Conservation (phyloP, 2,329 filamentous ascomycete genomes). For the Talaromyces sp. region DNA sequence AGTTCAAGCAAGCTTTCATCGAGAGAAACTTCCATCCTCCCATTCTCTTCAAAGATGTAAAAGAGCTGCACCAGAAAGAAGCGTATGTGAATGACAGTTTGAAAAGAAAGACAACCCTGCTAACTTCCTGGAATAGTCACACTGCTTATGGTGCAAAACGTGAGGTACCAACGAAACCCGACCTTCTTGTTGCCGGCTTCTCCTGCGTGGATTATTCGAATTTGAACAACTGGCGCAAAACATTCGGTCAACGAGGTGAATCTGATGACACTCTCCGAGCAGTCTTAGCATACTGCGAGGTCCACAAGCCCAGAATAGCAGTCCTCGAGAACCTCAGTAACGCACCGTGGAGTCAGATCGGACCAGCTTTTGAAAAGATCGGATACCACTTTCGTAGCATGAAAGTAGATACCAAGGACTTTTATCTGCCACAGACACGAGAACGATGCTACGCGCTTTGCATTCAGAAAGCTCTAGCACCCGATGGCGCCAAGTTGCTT, state of each 20-base stretch:
- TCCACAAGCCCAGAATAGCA: slow-evolving; percentile 57
- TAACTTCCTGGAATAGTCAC: slow-evolving; percentile 38
- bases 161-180: slow-evolving; percentile 53
- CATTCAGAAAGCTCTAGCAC: slow-evolving; percentile 37
- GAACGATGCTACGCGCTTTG: slow-evolving; percentile 57
- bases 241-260: slow-evolving; percentile 54
- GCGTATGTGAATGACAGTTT: slow-evolving; percentile 40
- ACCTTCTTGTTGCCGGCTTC: slow-evolving; percentile 68
- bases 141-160: slow-evolving; percentile 63
- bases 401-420: slow-evolving; percentile 64
- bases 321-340: slow-evolving; percentile 67
- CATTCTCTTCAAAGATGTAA: slow-evolving; percentile 56
- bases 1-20: slow-evolving; percentile 62
- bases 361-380: slow-evolving; percentile 42
- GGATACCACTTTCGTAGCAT: slow-evolving; percentile 53
- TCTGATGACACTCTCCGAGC: slow-evolving; percentile 62
- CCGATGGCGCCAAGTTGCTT: slow-evolving; percentile 22
- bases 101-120: not conserved
- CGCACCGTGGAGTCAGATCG: slow-evolving; percentile 56
- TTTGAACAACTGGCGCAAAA: slow-evolving; percentile 56
- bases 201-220: slow-evolving; percentile 71
- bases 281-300: slow-evolving; percentile 54
- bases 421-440: slow-evolving; percentile 68
- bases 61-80: slow-evolving; percentile 47
- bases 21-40: slow-evolving; percentile 53